Evolutionary conservation across 2,329 filamentous ascomycete genomes (phyloP), one percentile per base, ranked within the genome.

Genomic region (Leptographium lundbergii): DNA sequence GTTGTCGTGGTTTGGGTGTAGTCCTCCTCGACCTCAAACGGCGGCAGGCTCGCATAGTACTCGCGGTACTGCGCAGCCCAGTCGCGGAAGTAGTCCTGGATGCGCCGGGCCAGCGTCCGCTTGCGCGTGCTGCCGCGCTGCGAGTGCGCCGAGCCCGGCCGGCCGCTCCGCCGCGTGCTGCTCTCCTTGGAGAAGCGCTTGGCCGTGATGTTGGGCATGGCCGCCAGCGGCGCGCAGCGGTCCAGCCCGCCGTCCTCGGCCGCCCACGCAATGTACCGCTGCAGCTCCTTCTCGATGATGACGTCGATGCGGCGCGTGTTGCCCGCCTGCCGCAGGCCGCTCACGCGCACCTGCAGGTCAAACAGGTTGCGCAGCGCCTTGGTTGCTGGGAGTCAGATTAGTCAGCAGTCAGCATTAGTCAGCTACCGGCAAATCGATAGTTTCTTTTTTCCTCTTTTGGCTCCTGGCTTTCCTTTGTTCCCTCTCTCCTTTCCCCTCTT

Each of bases 191-290:
- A 42, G 19, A 61, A 63, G 56, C 59, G 62, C 60, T 64, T 62
- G 17, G 62, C 63, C n/a, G 59, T 51, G 11, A 66, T 61, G 54
- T 66, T 66, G 58, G 96, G 60, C 62, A 65, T 63, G 17, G 47
- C 59, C 17, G 58, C 61, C 10, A 64, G 55, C 3, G 62, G 63
- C 22, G 29, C 56, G 48, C 59, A 63, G 10, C 56, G 58, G 45
- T 65, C 63, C 1, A 73, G 61, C 0, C 67, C 66, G 2, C 64
- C 66, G 58, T 73, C 71, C 27, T 65, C 59, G 29, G 67, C 60
- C 7, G 70, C 67, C 69, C 70, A 72, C 2, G 60, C 62, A 61
- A 69, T 65, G 65, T 72, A 72, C 32, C 60, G 62, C 14, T 61
- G 61, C 56, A 73, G 64, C 50, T 67, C 64, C 57, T 65, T 67